Conservation (phyloP, 1,284 basidiomycete species). For the Tremellales sp. region DNA sequence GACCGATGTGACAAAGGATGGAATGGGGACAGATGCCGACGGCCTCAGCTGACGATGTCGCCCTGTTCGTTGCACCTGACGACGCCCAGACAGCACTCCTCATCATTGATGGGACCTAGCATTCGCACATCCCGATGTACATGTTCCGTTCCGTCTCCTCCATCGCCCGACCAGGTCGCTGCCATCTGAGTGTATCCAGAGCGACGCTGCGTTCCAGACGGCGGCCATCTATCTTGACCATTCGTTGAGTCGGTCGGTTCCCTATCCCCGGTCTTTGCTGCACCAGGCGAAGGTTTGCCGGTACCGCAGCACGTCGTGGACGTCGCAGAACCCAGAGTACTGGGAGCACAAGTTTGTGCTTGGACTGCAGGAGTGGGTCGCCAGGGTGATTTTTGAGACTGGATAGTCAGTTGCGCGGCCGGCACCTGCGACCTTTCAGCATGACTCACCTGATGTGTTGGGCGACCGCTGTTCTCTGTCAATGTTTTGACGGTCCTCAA, state of each 20-base stretch:
- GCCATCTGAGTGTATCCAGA: background rate
- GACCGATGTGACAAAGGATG: no score
- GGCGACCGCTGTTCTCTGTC: background rate
- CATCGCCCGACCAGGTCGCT: background rate
- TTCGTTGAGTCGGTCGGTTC: background rate
- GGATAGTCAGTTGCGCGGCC: background rate
- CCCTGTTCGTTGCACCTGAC: background rate
- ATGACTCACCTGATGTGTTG: background rate
- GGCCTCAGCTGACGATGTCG: background rate
- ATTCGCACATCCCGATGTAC: background rate
- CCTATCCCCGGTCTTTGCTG: background rate
- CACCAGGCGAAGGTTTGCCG: no score
- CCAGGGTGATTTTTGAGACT: background rate
- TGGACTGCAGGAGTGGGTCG: background rate
- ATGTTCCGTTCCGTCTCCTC: no score
- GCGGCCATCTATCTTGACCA: background rate
- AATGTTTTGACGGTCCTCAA: background rate
- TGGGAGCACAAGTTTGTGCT: background rate
- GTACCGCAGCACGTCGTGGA: no score
- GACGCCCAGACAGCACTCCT: background rate
- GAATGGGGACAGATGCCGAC: no score
- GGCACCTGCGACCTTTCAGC: background rate
- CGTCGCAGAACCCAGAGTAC: no score
- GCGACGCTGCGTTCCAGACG: background rate
- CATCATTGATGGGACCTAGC: background rate